phyloP scores from a whole-genome alignment of 1,284 basidiomycete species.

The Naganishia sp. region DNA sequence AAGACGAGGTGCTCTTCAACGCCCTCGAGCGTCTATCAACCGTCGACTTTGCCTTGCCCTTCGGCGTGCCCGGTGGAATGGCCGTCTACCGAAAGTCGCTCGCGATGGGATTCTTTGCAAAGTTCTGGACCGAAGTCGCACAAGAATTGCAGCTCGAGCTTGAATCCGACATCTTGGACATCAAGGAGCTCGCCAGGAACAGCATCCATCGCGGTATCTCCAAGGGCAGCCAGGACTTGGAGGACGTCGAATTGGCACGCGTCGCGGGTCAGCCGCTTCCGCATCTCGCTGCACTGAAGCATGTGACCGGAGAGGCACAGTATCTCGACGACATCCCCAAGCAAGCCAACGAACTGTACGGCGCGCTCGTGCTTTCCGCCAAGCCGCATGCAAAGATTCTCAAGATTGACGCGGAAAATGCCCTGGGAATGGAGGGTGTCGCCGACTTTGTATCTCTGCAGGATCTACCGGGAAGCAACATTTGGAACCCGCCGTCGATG shows the following conservation, averaged over 20 bases:
- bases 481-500: constrained; percentile 48
- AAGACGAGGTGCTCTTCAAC: constrained; percentile 28
- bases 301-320: constrained; percentile 50
- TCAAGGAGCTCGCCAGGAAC: constrained; percentile 35
- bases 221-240: constrained; percentile 37
- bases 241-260: constrained; percentile 38
- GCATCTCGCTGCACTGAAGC: constrained; percentile 50
- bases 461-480: constrained; percentile 48
- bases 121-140: constrained; percentile 45
- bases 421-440: constrained; percentile 47
- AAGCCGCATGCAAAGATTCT: constrained; percentile 48
- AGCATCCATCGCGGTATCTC: constrained; percentile 37
- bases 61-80: constrained; percentile 52
- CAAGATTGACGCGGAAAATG: constrained; percentile 43
- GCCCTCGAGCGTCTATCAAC: constrained; percentile 27
- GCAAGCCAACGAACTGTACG: constrained; percentile 45
- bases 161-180: constrained; percentile 8
- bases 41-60: constrained; percentile 46
- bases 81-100: constrained; percentile 49
- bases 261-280: constrained; percentile 43
- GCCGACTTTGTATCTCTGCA: constrained; percentile 43
- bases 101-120: constrained; percentile 49
- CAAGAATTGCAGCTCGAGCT: constrained; percentile 23
- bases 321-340: constrained; percentile 48
- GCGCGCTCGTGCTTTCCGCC: constrained; percentile 46